Evolutionary conservation across 2,329 filamentous ascomycete genomes (phyloP), one percentile per base, ranked within the genome.

Genomic region (Cladosporium velox): DNA sequence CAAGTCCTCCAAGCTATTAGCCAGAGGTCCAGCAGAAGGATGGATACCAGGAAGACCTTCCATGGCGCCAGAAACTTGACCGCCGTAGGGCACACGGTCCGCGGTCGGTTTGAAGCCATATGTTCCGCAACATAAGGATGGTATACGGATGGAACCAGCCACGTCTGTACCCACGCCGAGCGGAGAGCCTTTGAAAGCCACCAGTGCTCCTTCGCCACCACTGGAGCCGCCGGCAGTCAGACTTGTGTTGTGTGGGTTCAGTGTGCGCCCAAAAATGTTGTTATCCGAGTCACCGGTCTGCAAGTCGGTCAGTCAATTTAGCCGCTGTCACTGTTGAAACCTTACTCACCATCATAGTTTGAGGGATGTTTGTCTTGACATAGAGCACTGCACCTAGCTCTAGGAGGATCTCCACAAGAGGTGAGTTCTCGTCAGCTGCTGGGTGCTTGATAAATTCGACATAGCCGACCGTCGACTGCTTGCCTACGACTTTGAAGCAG

Each of bases 161-260:
- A 86, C 80, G 70, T 86, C 84, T 4, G 84, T 86, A 2, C 84
- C 84, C 0, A 86, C 79, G 3, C 84, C 84, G 0, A 86, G 69
- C 0, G 83, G 67, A 11, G 79, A 82, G 0, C 83, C 84, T 24
- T 80, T 72, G 71, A 83, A 79, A 0, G 80, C 82, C 1, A 86
- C 59, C 3, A 86, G 74, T 3, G 83, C 83, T 21, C 81, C 83
- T 73, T 86, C 84, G 24, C 84, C 84, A 10, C 84, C 84, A 2
- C 80, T 82, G 66, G 79, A 83, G 11, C 84, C 84, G 2, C 84
- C 84, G 3, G 83, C 81, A 3, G 84, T 85, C 26, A 85, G 74
- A 1, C 74, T 71, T 10, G 71, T 74, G 65, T 85, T 84, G 63
- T 79, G 73, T 0, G 84, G 80, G 68, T 86, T 85, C 28, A 85